These are phyloP conservation scores for Aquilaria sinensis DNA, from an alignment of 345 rosid species.

Conservation along the genomic window DNA sequence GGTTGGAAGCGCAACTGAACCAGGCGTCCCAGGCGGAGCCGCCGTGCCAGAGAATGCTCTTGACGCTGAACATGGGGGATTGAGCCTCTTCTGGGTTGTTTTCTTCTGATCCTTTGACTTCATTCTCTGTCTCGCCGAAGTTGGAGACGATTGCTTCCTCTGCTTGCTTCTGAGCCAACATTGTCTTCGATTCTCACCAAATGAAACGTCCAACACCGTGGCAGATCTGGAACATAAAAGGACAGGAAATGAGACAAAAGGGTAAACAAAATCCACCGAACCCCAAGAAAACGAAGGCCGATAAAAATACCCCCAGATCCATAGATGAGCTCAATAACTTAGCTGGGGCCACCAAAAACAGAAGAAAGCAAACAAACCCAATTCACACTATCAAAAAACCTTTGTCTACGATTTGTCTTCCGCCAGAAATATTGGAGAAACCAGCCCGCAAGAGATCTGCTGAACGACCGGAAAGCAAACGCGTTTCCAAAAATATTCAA, in stretches of 20 bases:
- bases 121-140: slow-evolving; percentile 44
- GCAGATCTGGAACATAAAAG: slow-evolving; percentile 35
- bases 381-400: slow-evolving; percentile 8
- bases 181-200: slow-evolving; percentile 26
- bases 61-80: slow-evolving; percentile 43
- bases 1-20: slow-evolving; percentile 99
- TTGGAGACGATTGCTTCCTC: slow-evolving; percentile 83
- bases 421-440: slow-evolving; percentile 19
- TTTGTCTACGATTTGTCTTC: slow-evolving; percentile 21
- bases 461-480: slow-evolving; percentile 10
- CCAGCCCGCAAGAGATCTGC: slow-evolving; percentile 8
- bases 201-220: slow-evolving; percentile 21
- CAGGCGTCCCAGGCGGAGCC: slow-evolving; percentile 99
- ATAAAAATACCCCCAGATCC: slow-evolving; percentile 17
- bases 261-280: slow-evolving; percentile 7
- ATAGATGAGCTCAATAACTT: slow-evolving; percentile 6
- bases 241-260: slow-evolving; percentile 36
- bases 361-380: not conserved
- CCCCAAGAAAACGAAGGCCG: slow-evolving; percentile 33
- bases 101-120: slow-evolving; percentile 23
- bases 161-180: slow-evolving; percentile 86
- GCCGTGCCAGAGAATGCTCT: slow-evolving; percentile 89
- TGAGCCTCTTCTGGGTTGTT: slow-evolving; percentile 25
- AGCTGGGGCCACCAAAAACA: not conserved
- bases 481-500: not conserved